A percentile compares a stretch with the other conserved stretches of the same genome.
Conservation (phyloP, 2,329 filamentous ascomycete genomes). For the Hortaea sp. region DNA sequence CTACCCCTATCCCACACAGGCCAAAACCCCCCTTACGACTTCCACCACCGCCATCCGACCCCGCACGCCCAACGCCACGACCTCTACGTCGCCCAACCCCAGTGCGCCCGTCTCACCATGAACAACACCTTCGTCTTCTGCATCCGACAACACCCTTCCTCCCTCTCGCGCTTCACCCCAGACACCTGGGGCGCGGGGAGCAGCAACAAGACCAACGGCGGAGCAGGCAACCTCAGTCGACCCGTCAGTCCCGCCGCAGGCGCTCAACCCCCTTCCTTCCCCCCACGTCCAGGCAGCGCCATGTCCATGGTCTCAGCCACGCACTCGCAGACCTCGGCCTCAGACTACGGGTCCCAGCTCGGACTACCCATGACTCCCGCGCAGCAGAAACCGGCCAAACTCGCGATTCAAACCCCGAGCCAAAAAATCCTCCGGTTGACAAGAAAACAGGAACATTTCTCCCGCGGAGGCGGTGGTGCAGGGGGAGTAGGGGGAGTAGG, state of each 20-base stretch:
- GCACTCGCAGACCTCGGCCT: constrained; percentile 39
- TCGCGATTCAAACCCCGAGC: constrained; percentile 86
- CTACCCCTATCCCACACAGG: constrained; percentile 85
- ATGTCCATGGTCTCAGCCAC: constrained; percentile 50
- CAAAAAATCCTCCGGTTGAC: constrained; percentile 89
- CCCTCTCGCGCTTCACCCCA: constrained; percentile 33
- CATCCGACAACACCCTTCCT: constrained; percentile 81
- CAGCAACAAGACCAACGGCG: constrained; percentile 18
- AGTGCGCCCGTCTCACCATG: constrained; percentile 75
- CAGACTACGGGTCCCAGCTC: constrained; percentile 44
- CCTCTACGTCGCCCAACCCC: constrained; percentile 91
- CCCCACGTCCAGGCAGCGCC: constrained; percentile 43
- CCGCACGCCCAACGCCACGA: constrained; percentile 96
- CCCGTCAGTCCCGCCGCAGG: constrained; percentile 40
- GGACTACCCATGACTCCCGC: constrained; percentile 41
- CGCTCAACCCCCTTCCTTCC: no score
- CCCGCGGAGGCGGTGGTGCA: constrained; percentile 28
- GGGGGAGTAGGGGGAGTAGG: constrained; percentile 5
- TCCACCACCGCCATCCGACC: constrained; percentile 84
- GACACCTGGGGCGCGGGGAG: constrained; percentile 29
- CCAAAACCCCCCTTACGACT: constrained; percentile 89
- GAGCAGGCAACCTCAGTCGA: constrained; percentile 22
- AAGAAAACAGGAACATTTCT: constrained; percentile 55
- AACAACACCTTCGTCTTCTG: constrained; percentile 99
- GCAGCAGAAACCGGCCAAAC: constrained; percentile 74